A percentile compares a stretch with the other conserved stretches of the same genome.
These are phyloP conservation scores for Coelastrella sp. DNA, from an alignment of 139 green algal genomes.

Conservation along the genomic window DNA sequence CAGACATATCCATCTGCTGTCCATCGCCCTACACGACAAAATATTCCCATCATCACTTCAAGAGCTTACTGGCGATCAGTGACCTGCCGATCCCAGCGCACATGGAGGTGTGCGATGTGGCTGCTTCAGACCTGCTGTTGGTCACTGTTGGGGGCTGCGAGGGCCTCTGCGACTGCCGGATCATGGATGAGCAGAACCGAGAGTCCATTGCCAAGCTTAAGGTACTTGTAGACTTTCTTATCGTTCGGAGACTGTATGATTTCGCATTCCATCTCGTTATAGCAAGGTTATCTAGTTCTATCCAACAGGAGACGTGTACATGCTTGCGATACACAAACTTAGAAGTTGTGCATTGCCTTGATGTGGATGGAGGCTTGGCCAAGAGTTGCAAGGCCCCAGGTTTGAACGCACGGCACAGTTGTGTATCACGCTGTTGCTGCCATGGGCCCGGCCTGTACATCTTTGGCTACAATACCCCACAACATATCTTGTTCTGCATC, in stretches of 20 bases:
- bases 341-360: no score
- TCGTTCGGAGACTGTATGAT: conserved; percentile 76
- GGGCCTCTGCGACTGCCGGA: conserved; percentile 75
- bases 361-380: no score
- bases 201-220: conserved; percentile 85
- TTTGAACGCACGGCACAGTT: no score
- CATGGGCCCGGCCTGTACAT: no score
- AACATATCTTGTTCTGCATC: no score
- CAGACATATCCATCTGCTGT: not conserved
- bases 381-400: no score
- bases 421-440: no score
- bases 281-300: no score
- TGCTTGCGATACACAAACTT: no score
- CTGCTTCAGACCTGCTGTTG: not conserved
- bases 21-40: not conserved
- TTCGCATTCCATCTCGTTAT: not conserved
- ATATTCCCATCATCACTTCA: no score
- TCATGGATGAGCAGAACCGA: conserved; percentile 89
- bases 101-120: not conserved
- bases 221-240: conserved; percentile 71
- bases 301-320: no score
- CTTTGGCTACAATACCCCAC: no score
- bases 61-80: not conserved
- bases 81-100: not conserved
- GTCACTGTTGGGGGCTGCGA: not conserved